Base-by-base conservation (phyloP, 1,284 basidiomycete species). In the Apiotrichum veenhuisii region DNA sequence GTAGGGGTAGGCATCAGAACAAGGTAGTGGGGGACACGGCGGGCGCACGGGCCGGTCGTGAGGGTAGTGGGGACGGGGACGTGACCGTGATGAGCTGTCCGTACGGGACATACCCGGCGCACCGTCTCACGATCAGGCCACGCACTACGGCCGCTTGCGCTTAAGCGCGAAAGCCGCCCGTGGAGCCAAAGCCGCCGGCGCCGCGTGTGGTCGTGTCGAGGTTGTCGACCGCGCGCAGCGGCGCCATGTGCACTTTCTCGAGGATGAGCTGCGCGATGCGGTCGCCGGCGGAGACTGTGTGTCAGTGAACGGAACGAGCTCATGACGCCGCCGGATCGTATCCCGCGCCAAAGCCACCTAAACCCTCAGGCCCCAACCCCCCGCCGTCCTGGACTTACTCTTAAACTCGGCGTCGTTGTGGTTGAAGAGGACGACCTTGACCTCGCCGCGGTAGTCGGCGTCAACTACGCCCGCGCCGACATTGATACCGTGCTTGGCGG, bases 381-480 rank as follows among this genome's bases (percentile, higher is more conserved):
- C 62, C 42, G 15, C n/a, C 18, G 5, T 11, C 40, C 5, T 3
- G 18, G 11, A 78, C 82, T 58, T 58, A 89, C 92, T 86, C 76
- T 88, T 79, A 71, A 97, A 98, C 69, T 96, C 91, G 60, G 84
- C 79, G 67, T 94, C 89, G 0, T 87, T 87, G 57, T 88, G 83
- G 74, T 98, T 98, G 84, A 95, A 98, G 37, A 98, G 82, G 26
- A 98, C 81, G n/a, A 98, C 91, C 72, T 89, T 93, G 54, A 98
- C 84, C 10, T 86, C 80, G 5, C 96, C 95, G 38, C 96, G 84
- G 76, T 98, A 98, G 75, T 98, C 95, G 14, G 90, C 88, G 65
- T 98, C 96, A 57, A 98, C 85, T 20, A 98, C 95, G 36, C 95
- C 95, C 7, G 95, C 96, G 1, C 95, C 95, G 0, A 91, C 94